phyloP scores from a whole-genome alignment of 495 filamentous ascomycete genomes.

The Penicillium coprophilum region DNA sequence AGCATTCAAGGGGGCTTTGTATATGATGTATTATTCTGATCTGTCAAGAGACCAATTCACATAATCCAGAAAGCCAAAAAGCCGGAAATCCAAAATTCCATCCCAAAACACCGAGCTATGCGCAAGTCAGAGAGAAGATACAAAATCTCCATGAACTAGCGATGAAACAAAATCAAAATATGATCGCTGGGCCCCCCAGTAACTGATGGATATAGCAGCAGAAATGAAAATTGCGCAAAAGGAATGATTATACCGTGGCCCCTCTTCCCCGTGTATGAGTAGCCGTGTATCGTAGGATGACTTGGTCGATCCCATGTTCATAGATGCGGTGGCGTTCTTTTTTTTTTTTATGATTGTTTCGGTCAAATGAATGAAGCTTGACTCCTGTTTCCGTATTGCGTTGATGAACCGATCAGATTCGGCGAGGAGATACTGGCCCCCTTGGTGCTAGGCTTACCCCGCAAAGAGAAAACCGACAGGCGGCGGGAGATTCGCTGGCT shows the following conservation, averaged over 20 bases:
- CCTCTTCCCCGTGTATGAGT: constrained; percentile 1
- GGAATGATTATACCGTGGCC: constrained; percentile 1
- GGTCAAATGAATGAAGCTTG: constrained; percentile 19
- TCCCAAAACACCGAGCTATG: constrained; percentile 30
- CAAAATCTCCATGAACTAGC: constrained; percentile 1
- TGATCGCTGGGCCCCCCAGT: constrained; percentile 1
- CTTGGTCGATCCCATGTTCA: constrained; percentile 4
- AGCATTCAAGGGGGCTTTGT: constrained; percentile 1
- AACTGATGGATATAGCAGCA: background rate
- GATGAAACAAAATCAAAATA: constrained; percentile 4
- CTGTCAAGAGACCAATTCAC: background rate
- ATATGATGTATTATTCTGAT: constrained; percentile 9
- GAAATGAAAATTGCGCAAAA: background rate
- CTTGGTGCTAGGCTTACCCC: constrained; percentile 22
- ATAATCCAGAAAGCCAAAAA: background rate
- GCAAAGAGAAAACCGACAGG: constrained; percentile 27
- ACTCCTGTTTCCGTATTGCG: constrained; percentile 22
- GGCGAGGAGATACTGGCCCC: constrained; percentile 38
- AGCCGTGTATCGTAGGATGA: background rate
- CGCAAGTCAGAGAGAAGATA: constrained; percentile 11
- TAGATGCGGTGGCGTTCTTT: background rate
- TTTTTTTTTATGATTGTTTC: background rate
- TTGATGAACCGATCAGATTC: constrained; percentile 43
- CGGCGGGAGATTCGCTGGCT: constrained; percentile 32
- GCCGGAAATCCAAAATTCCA: constrained; percentile 11